Evolutionary conservation across 2,329 filamentous ascomycete genomes (phyloP), one percentile per base, ranked within the genome.

Genomic region (Acrodontium crateriforme): DNA sequence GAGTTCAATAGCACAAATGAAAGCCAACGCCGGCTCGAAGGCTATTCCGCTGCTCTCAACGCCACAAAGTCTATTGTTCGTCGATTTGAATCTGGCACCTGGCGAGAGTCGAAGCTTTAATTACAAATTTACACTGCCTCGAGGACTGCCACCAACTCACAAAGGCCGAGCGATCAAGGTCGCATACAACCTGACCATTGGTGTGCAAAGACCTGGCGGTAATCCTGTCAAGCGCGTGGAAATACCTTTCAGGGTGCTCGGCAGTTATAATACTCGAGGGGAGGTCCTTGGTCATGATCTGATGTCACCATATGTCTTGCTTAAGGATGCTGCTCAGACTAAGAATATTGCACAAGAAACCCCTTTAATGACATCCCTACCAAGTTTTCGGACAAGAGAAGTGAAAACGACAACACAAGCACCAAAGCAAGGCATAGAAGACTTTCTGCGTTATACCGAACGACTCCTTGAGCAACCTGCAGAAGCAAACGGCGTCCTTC

Each of bases 1-100:
- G 40, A 92, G 87, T 56, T 91, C 79, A 34, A 85, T 98, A 49
- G 84, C 85, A 46, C 85, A 95, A 50, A 94, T 95, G 82, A 78
- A 85, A 39, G 81, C 80, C 3, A 77, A 79, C 27, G 79, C 78
- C 15, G 89, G 78, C 50, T 79, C 83, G 17, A 85, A 83, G 49
- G 78, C 81, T 3, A 77, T 98, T 23, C 89, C 89, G 0, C 62
- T 98, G 25, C 65, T 98, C n/a, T 89, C 82, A 10, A 95, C 87
- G 4, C 85, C 87, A 1, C 89, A 95, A 56, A 93, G 84, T 2
- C 82, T 98, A 36, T 60, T 98, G 9, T 98, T 98, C 52, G 89
- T 98, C 29, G 85, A 98, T 53, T 62, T 98, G 31, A 74, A 78
- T 43, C 67, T 98, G 13, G 76, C 70, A 5, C 85, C 89, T 0